Base-by-base conservation (phyloP, 805 yeast species). In the Spathaspora arborariae region DNA sequence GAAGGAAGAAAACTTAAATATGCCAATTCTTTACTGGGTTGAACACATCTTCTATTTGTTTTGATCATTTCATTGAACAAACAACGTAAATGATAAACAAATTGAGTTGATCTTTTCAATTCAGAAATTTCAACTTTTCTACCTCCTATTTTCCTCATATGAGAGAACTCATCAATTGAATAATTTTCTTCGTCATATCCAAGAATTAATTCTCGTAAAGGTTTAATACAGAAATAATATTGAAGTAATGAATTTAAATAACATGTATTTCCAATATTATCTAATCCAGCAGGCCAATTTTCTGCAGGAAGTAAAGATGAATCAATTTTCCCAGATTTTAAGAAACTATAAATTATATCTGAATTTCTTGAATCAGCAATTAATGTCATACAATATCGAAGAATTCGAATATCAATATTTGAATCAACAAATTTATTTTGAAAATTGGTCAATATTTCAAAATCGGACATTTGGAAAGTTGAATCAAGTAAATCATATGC, bases 201-300 rank as follows among this genome's bases (percentile, higher is more conserved):
- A 45, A 87, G 55, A 16, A 89, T 75, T 49, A 77, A 75, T 2
- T 84, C 79, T 48, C 97, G 75, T 35, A 94, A 69, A 0, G 97
- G 97, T 46, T 80, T 79, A 39, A 94, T 80, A 5, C 89, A 85
- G 68, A 90, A 94, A 63, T 89, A 92, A 58, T 85, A 92, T 60
- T 92, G 99, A 37, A 92, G 68, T 42, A 94, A 71, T 0, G 98
- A 92, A 62, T 94, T 92, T 63, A 94, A 72, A 56, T 91, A 91
- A 64, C 99, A 94, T 0, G 99, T 92, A 61, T 94, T 94, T 20
- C 99, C 99, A 51, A 90, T 91, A 60, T 94, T 94, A 64, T 85
- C 88, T 58, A 94, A 74, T 0, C 99, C 99, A 3, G 89, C 88
- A 0, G 99, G 99, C 80, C 92, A 83, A 42, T 79, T 76, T 13